phyloP scores from a whole-genome alignment of 2,329 filamentous ascomycete genomes.

The Pseudogymnoascus destructans region DNA sequence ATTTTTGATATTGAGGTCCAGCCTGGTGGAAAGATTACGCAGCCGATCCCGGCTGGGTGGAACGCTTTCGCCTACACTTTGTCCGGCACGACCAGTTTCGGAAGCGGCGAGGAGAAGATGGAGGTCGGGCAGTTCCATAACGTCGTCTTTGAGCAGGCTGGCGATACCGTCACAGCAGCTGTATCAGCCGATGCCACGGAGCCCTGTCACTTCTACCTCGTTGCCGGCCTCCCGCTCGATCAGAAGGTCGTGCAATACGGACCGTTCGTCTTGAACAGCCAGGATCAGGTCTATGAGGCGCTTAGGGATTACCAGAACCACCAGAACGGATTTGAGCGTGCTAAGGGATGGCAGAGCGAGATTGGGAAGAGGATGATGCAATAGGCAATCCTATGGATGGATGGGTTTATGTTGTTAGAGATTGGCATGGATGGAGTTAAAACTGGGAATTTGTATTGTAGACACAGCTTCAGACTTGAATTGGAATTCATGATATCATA shows the following conservation, averaged over 20 bases:
- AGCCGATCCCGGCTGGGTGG: conserved; percentile 67
- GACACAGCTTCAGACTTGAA: not conserved
- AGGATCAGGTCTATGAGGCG: conserved; percentile 63
- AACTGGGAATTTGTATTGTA: not conserved
- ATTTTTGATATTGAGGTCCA: conserved; percentile 69
- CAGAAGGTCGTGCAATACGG: conserved; percentile 75
- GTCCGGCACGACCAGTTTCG: conserved; percentile 56
- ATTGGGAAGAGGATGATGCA: conserved; percentile 65
- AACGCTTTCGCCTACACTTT: conserved; percentile 83
- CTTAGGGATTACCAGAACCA: conserved; percentile 61
- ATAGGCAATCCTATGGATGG: conserved; percentile 1
- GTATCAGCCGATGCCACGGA: conserved; percentile 53
- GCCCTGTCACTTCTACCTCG: conserved; percentile 41
- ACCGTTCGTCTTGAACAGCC: conserved; percentile 64
- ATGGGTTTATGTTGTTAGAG: not conserved
- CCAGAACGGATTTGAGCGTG: conserved; percentile 68
- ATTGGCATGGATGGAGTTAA: conserved; percentile 1
- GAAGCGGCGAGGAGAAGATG: conserved; percentile 35
- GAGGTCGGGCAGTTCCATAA: conserved; percentile 65
- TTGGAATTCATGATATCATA: conserved; percentile 2
- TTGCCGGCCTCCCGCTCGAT: conserved; percentile 68
- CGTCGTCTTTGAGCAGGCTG: conserved; percentile 70
- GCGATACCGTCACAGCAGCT: conserved; percentile 60
- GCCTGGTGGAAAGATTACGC: conserved; percentile 65
- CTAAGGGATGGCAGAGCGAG: conserved; percentile 67